These are phyloP conservation scores for Globisporangium megalacanthum DNA, from an alignment of 352 stramenopile genomes.

Conservation along the genomic window DNA sequence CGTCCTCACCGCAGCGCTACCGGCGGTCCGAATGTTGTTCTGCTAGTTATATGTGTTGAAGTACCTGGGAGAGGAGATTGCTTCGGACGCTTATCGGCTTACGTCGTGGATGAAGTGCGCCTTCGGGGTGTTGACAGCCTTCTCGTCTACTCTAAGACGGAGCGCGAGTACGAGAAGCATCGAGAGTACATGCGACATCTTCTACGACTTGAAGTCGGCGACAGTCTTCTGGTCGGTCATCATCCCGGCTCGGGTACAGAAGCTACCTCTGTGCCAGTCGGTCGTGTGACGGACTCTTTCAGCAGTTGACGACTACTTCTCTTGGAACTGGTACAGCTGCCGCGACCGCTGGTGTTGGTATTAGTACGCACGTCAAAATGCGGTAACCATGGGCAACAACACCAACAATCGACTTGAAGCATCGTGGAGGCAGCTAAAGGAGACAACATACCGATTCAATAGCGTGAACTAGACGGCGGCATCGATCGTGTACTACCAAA, in stretches of 20 bases:
- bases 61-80: conserved; percentile 15
- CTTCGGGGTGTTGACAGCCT: conserved; percentile 10
- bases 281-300: neutral
- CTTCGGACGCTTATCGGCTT: conserved; percentile 10
- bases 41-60: conserved; percentile 28
- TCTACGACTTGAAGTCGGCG: conserved; percentile 1
- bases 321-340: conserved; percentile 21
- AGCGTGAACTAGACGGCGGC: conserved; percentile 16
- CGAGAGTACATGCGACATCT: conserved; percentile 11
- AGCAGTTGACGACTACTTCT: conserved; percentile 20
- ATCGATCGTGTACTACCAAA: conserved; percentile 17
- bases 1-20: conserved; percentile 12
- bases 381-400: conserved; percentile 17
- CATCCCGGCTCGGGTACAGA: neutral
- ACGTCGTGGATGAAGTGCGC: conserved; percentile 16
- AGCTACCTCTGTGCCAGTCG: neutral
- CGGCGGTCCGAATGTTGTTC: conserved; percentile 9
- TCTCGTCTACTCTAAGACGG: conserved; percentile 14
- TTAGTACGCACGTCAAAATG: conserved; percentile 8
- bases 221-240: neutral
- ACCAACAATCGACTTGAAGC: conserved; percentile 27
- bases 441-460: conserved; percentile 10
- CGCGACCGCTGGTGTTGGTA: conserved; percentile 9
- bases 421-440: conserved; percentile 24
- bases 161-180: conserved; percentile 4